phyloP scores from a whole-genome alignment of 2,329 filamentous ascomycete species.

The Mariannaea elegans region DNA sequence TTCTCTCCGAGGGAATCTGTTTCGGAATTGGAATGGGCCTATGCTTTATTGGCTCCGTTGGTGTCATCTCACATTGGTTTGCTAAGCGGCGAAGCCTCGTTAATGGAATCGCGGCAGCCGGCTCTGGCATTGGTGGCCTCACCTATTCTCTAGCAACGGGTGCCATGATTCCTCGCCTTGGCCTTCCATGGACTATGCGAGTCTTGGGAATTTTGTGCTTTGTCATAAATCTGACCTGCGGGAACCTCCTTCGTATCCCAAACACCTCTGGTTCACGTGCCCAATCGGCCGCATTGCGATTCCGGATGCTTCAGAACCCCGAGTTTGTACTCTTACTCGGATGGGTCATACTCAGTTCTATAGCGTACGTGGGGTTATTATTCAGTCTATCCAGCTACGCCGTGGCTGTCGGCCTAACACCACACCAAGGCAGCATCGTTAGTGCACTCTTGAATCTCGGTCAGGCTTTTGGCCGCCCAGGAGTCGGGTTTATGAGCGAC shows the following conservation, averaged over 20 bases:
- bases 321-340: conserved; percentile 65
- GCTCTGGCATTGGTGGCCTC: conserved; percentile 54
- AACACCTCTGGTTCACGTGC: background rate
- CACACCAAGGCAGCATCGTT: conserved; percentile 66
- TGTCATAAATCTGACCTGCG: conserved; percentile 61
- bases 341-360: conserved; percentile 68
- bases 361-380: conserved; percentile 71
- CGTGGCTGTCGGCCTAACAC: conserved; percentile 63
- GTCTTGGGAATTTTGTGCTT: conserved; percentile 59
- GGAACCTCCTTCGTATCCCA: background rate
- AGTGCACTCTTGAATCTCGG: conserved; percentile 71
- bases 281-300: background rate
- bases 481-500: conserved; percentile 71
- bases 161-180: conserved; percentile 64
- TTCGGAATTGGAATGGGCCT: conserved; percentile 71
- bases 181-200: conserved; percentile 65
- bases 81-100: conserved; percentile 62
- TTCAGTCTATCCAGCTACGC: conserved; percentile 72
- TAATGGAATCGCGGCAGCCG: conserved; percentile 63
- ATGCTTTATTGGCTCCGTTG: conserved; percentile 63
- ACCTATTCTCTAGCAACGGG: conserved; percentile 35
- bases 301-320: conserved; percentile 50
- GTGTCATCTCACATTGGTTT: conserved; percentile 70
- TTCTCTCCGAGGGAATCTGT: conserved; percentile 65
- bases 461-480: conserved; percentile 65